Evolutionary conservation across 140 eudicot genomes (phyloP), one percentile per base, ranked within the genome.

Genomic region (Cichorium intybus): DNA sequence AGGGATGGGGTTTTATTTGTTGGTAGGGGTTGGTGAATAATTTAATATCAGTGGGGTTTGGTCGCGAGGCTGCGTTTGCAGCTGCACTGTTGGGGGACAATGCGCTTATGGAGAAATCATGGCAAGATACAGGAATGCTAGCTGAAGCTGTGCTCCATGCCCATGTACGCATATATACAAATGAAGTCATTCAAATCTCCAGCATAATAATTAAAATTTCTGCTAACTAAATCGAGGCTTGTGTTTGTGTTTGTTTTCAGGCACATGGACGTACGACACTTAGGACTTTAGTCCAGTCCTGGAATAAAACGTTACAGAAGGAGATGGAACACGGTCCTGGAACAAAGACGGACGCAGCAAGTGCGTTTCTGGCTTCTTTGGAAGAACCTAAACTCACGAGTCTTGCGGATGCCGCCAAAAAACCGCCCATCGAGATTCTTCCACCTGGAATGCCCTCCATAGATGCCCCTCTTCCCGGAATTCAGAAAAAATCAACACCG

Each of bases 91-190:
- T 93, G 88, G 99, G 99, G 50, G 99, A 93, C 79, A 93, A 93
- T 72, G 82, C 88, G 52, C 87, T 88, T 51, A 88, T 93, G 99
- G 99, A 93, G 85, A 93, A 93, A 81, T 93, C 99, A 55, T 93
- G 97, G 99, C 93, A 93, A 65, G 99, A 93, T 34, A 93, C 99
- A 2, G 97, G 99, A 50, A 93, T 88, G 99, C 88, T 93, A 43
- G 97, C 99, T 26, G 99, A 93, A 77, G 97, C 99, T 37, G 99
- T 92, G 56, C 95, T 93, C 62, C 99, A 93, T 74, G 89, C 97
- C 60, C 99, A 93, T 63, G 99, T 93, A n/a, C n/a, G n/a, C n/a
- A n/a, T n/a, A n/a, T n/a, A n/a, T n/a, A n/a, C n/a, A n/a, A n/a
- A n/a, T n/a, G n/a, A n/a, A n/a, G n/a, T n/a, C n/a, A n/a, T n/a